Evolutionary conservation across 805 yeast genomes (phyloP).

Genomic region (Candida ficus): DNA sequence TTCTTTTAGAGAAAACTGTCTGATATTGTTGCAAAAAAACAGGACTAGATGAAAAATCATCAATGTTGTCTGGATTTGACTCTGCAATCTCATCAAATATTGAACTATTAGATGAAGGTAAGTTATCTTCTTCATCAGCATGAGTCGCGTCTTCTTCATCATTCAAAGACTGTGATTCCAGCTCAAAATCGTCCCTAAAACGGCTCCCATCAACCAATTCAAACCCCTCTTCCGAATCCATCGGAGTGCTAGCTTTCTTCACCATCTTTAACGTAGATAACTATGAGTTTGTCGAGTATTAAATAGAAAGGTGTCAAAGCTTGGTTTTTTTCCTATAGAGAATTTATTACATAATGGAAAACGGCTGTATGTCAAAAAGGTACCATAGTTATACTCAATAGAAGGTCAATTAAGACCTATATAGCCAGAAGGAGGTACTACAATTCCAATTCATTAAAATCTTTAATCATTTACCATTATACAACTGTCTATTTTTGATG

Average conservation of each 20-base stretch:
- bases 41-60: constrained; percentile 3
- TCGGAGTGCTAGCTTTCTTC: neutral
- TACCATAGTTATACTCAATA: too few relatives aligned
- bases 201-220: neutral
- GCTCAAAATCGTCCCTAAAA: neutral
- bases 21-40: constrained; percentile 3
- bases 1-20: neutral
- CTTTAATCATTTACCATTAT: neutral
- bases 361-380: too few relatives aligned
- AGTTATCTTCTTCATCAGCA: neutral
- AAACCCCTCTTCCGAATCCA: neutral
- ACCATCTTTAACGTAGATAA: neutral
- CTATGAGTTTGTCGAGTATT: too few relatives aligned
- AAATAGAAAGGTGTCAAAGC: neutral
- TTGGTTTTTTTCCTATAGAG: too few relatives aligned
- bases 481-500: constrained; percentile 9
- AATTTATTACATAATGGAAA: too few relatives aligned
- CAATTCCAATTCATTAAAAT: too few relatives aligned
- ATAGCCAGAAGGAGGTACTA: too few relatives aligned
- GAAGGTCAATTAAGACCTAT: too few relatives aligned
- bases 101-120: constrained; percentile 3
- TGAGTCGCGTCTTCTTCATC: neutral
- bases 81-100: constrained; percentile 5
- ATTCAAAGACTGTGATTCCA: neutral
- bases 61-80: neutral